Percentiles rank a stretch among this genome's conserved stretches.
These are phyloP conservation scores for Grigorovia transvaalensis DNA, from an alignment of 805 yeast genomes.

Conservation along the genomic window DNA sequence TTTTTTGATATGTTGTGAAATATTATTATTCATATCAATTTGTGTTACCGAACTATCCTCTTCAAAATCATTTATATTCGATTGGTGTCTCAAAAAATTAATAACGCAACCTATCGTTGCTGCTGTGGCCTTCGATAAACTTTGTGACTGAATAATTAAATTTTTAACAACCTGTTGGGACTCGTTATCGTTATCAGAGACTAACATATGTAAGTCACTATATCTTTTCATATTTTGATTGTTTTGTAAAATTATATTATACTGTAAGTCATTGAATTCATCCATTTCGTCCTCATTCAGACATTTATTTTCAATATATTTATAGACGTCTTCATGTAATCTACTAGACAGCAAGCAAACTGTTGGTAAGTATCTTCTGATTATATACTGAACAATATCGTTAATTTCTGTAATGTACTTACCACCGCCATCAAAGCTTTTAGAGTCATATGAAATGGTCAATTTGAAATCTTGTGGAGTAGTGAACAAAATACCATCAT, in stretches of 20 bases:
- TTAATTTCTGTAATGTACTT: constrained; percentile 10
- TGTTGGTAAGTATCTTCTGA: constrained; percentile 11
- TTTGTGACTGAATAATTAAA: constrained; percentile 1
- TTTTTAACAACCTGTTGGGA: neutral
- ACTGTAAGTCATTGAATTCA: neutral
- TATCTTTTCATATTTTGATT: constrained; percentile 5
- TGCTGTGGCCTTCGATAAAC: constrained; percentile 4
- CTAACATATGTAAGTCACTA: neutral
- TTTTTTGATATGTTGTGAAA: neutral
- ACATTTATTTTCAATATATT: constrained; percentile 6
- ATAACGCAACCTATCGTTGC: constrained; percentile 8
- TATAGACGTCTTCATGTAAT: constrained; percentile 8
- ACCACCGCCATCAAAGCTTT: neutral
- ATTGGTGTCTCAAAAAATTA: neutral
- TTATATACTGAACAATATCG: constrained; percentile 7
- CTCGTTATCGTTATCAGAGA: neutral
- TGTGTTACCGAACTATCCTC: neutral
- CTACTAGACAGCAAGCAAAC: constrained; percentile 14
- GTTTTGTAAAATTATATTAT: constrained; percentile 8
- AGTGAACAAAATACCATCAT: constrained; percentile 4
- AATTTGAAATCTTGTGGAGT: constrained; percentile 13
- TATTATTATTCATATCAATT: neutral
- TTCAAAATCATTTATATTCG: neutral
- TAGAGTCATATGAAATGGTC: neutral
- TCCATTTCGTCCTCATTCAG: neutral